Base-by-base conservation (phyloP, 495 filamentous ascomycete species). In the Cercophora sp. region DNA sequence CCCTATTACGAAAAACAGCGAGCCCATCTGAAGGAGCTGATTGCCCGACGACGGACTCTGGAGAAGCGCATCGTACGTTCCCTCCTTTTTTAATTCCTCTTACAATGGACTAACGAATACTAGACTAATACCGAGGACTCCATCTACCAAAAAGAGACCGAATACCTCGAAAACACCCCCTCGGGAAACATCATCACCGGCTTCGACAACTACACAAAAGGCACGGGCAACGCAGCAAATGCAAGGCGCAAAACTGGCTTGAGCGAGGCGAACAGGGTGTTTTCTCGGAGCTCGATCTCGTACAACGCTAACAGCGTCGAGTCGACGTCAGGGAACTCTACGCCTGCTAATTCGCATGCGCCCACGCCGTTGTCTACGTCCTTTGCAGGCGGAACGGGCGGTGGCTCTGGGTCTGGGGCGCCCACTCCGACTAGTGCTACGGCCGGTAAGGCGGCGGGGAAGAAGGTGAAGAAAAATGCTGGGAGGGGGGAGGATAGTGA, bases 131-230 rank as follows among this genome's bases (percentile, higher is more conserved):
- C 65, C 35, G 93, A 97, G 76, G 89, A 96, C 42, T 79, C 80
- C 61, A 98, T 98, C 64, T 84, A 74, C 68, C 82, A 85, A 51
- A 83, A 85, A 61, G 93, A 98, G 68, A 82, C 86, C 47, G 79
- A 83, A 13, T 98, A 98, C 70, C 83, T 98, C 36, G 91, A 95
- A 68, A 89, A 90, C 57, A 95, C 89, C 13, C 87, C 86, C 19
- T 78, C 77, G 35, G 93, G 93, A 15, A 98, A 98, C 73, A 97
- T 98, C 63, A 90, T 98, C 70, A 88, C 85, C 55, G 93, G 93
- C 34, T 98, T 97, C 70, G 93, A 98, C 65, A 92, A 87, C 58
- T 97, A 96, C 70, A 92, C 96, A 73, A 98, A 98, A 65, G 89
- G 89, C 41, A 74, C 77, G 0, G 76, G 66, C 54, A 68, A 64